These are phyloP conservation scores for Populus euphratica DNA, from an alignment of 345 rosid genomes.

Conservation along the genomic window DNA sequence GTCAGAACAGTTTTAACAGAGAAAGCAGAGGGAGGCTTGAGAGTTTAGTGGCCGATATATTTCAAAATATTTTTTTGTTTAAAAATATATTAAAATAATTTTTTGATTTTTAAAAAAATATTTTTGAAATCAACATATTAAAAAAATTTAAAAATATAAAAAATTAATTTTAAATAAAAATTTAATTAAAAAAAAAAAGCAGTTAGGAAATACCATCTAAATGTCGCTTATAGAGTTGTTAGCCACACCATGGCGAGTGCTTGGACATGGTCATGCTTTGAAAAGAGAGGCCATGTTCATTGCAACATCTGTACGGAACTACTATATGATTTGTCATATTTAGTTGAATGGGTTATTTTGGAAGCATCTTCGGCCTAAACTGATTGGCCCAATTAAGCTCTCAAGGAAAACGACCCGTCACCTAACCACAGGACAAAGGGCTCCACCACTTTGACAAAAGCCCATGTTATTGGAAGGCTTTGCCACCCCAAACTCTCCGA, in stretches of 20 bases:
- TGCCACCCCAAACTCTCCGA: neutral
- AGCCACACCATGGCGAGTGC: neutral
- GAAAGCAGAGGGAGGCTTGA: neutral
- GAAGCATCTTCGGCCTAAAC: neutral
- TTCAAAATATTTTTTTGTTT: accelerated
- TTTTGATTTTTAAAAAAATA: too few relatives aligned
- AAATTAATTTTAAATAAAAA: too few relatives aligned
- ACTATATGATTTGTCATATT: neutral
- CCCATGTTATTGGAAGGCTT: conserved; percentile 13
- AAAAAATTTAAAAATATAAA: too few relatives aligned
- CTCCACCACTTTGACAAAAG: conserved; percentile 35
- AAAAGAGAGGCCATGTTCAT: neutral
- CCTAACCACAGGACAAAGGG: conserved; percentile 22
- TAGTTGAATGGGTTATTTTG: neutral
- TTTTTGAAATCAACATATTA: accelerated
- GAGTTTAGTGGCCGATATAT: accelerated
- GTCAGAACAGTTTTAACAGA: neutral
- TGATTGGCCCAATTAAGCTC: conserved; percentile 12
- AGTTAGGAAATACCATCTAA: too few relatives aligned
- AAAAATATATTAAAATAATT: too few relatives aligned
- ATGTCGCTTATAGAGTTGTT: neutral
- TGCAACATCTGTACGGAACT: neutral
- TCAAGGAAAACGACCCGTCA: conserved; percentile 20
- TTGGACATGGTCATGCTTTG: neutral
- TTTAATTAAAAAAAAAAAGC: too few relatives aligned